Conservation (phyloP, 192 early-diverging fungal genomes). For the Gaertneriomyces semiglobifer region DNA sequence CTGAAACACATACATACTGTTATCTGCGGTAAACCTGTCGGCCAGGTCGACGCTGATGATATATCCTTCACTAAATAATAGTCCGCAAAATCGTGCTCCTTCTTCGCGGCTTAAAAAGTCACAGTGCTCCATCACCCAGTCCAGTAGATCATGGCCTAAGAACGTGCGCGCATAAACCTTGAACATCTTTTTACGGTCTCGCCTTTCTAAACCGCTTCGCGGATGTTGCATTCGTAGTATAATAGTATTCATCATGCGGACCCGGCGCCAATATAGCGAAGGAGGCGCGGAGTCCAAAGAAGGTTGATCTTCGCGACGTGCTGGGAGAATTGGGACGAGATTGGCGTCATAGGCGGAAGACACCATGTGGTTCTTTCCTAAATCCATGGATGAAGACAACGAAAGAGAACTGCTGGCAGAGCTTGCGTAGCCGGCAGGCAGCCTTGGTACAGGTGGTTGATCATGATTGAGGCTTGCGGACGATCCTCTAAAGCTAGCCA, state of each 20-base stretch:
- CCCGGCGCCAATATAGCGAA: too few species aligned
- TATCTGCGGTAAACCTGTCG: slow-evolving; percentile 34
- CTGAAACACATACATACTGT: slow-evolving; percentile 33
- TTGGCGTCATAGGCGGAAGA: too few species aligned
- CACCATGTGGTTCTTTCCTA: too few species aligned
- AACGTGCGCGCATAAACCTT: slow-evolving; percentile 36
- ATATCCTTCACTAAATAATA: slow-evolving; percentile 39
- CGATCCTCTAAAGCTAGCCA: too few species aligned
- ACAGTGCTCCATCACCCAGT: slow-evolving; percentile 41
- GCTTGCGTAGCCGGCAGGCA: too few species aligned
- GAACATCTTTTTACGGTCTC: slow-evolving; percentile 39
- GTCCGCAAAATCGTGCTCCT: slow-evolving; percentile 23
- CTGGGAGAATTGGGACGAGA: too few species aligned
- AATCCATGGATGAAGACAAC: too few species aligned
- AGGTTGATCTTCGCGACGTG: too few species aligned
- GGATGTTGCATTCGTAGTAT: slow-evolving; percentile 32
- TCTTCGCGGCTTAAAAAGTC: slow-evolving; percentile 34
- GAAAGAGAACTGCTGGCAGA: too few species aligned
- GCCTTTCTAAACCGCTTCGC: slow-evolving; percentile 30
- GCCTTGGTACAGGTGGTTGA: too few species aligned
- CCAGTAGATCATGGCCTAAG: slow-evolving; percentile 30
- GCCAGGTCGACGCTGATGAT: slow-evolving; percentile 37
- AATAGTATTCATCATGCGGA: slow-evolving; percentile 1
- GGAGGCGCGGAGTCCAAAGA: too few species aligned
- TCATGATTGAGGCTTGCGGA: too few species aligned